Evolutionary conservation across 768 basidiomycete genomes (phyloP).

Genomic region (Epithele typhae): DNA sequence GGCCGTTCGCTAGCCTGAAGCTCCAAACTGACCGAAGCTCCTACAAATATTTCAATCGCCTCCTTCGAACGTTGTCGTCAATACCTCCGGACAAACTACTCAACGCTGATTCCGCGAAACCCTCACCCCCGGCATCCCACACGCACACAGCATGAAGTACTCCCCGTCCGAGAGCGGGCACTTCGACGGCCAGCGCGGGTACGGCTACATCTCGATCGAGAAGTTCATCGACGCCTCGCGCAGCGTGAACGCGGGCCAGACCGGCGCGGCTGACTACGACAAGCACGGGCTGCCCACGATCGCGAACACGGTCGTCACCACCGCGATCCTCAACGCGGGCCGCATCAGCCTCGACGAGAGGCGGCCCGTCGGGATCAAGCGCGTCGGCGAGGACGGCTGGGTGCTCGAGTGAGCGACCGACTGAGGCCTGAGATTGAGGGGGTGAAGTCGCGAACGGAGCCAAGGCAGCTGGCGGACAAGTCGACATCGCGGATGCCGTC

Average conservation of each 20-base stretch:
- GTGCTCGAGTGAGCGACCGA: constrained; percentile 46
- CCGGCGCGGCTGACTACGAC: constrained; percentile 73
- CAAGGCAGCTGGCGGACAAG: too few species aligned
- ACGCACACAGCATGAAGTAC: constrained; percentile 77
- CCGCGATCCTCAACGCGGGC: constrained; percentile 87
- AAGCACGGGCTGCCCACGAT: constrained; percentile 81
- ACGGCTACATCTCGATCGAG: constrained; percentile 89
- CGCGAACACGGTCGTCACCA: constrained; percentile 81
- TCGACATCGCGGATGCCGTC: too few species aligned
- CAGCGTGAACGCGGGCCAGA: constrained; percentile 66
- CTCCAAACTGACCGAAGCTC: constrained; percentile 8
- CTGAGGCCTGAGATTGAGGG: too few species aligned
- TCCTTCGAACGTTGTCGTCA: not conserved
- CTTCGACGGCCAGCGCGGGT: constrained; percentile 93
- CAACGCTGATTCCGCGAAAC: not conserved
- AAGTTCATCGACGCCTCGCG: constrained; percentile 86
- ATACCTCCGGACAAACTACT: not conserved
- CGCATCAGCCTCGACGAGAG: constrained; percentile 89
- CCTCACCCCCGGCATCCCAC: not conserved
- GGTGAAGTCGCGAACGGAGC: too few species aligned
- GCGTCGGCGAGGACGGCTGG: constrained; percentile 63
- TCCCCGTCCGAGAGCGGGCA: constrained; percentile 87
- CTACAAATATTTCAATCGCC: not conserved
- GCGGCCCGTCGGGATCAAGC: constrained; percentile 74
- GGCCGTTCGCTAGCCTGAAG: not conserved